phyloP scores from a whole-genome alignment of 768 basidiomycete genomes.

The Arthromyces matolae region DNA sequence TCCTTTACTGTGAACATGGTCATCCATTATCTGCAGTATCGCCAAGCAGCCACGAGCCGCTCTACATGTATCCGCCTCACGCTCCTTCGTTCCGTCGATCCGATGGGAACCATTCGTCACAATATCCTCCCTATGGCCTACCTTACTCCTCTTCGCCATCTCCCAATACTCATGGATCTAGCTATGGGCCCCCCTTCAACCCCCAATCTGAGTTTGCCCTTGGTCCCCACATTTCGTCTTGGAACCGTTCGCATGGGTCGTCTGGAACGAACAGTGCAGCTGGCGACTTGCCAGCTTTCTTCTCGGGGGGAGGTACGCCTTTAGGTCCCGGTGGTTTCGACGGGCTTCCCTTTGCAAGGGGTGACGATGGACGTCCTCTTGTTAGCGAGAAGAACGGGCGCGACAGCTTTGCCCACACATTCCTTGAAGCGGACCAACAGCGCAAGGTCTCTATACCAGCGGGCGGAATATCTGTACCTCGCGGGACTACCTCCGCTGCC shows the following conservation, averaged over 20 bases:
- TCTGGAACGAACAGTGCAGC: not conserved
- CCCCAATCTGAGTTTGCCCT: conserved; percentile 6
- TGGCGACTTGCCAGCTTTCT: conserved; percentile 3
- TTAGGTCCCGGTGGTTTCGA: conserved; percentile 1
- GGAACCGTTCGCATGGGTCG: conserved; percentile 1
- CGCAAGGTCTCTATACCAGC: conserved; percentile 5
- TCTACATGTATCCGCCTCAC: conserved; percentile 10
- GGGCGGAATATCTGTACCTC: conserved; percentile 1
- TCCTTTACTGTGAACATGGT: not conserved
- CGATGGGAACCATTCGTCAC: conserved; percentile 1
- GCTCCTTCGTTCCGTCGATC: not conserved
- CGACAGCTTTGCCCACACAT: conserved; percentile 23
- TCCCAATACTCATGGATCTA: not conserved
- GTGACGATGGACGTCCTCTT: conserved; percentile 6
- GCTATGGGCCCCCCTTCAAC: conserved; percentile 1
- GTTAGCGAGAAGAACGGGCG: conserved; percentile 5
- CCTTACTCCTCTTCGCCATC: conserved; percentile 9
- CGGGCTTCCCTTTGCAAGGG: not conserved
- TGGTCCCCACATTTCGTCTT: not conserved
- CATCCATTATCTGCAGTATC: conserved; percentile 7
- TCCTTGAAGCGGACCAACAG: conserved; percentile 27
- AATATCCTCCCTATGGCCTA: conserved; percentile 1
- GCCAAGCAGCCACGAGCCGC: conserved; percentile 1
- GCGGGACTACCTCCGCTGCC: conserved; percentile 7
- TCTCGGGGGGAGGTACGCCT: not conserved